These are phyloP conservation scores for Jasminum sambac DNA, from an alignment of 257 asterid species.

Conservation along the genomic window DNA sequence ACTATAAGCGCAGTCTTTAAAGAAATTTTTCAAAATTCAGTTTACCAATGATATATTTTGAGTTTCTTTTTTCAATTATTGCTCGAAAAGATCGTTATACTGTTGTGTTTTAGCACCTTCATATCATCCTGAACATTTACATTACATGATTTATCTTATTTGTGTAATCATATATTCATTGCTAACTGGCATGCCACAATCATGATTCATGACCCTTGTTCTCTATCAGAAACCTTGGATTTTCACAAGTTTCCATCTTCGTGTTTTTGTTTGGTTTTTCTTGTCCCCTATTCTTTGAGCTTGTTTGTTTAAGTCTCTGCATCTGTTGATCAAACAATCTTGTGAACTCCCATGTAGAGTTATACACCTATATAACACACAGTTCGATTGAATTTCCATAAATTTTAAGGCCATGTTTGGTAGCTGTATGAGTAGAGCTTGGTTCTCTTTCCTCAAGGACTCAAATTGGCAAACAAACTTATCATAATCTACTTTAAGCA, in stretches of 20 bases:
- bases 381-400: no score
- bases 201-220: constrained; percentile 23
- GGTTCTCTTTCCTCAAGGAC: constrained; percentile 57
- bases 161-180: no score
- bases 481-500: constrained; percentile 55
- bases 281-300: constrained; percentile 25
- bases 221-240: constrained; percentile 28
- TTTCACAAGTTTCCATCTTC: constrained; percentile 29
- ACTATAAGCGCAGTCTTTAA: no score
- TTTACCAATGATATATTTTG: no score
- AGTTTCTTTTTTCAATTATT: no score
- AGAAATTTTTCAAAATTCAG: no score
- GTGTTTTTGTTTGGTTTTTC: constrained; percentile 27
- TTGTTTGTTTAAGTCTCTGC: constrained; percentile 51
- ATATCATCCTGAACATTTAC: no score
- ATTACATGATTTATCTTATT: no score
- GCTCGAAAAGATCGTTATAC: no score
- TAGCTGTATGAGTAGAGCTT: constrained; percentile 58
- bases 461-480: constrained; percentile 53
- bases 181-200: constrained; percentile 29
- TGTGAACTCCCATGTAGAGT: not conserved
- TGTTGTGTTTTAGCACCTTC: no score
- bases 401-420: no score
- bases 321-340: constrained; percentile 41
- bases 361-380: no score